Evolutionary conservation across 140 eudicot genomes (phyloP).

Genomic region (Oenanthe javanica): DNA sequence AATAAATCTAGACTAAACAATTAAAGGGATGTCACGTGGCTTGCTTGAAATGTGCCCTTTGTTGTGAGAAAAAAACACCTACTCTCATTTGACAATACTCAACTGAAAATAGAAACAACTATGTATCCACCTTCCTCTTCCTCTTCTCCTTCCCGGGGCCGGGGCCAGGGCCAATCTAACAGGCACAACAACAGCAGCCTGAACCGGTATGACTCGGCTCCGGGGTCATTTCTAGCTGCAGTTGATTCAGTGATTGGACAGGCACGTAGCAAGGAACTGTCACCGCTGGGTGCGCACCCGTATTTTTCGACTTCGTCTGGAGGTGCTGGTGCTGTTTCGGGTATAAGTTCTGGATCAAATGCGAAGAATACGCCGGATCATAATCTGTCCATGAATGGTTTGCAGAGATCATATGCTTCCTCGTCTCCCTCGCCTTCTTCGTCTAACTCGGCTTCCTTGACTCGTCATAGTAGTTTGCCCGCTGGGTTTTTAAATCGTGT

Average conservation of each 20-base stretch:
- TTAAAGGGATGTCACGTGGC: not conserved
- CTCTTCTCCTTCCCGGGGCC: not conserved
- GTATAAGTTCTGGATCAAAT: conserved; percentile 16
- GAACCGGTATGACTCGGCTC: conserved; percentile 63
- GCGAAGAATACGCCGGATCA: conserved; percentile 11
- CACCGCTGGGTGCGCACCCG: conserved; percentile 6
- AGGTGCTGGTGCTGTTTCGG: conserved; percentile 7
- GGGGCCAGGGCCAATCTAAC: not conserved
- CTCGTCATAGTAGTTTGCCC: conserved; percentile 73
- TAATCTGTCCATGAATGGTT: not conserved
- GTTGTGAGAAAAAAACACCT: not conserved
- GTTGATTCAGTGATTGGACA: conserved; percentile 51
- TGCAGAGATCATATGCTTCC: conserved; percentile 19
- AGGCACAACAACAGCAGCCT: conserved; percentile 28
- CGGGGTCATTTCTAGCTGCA: conserved; percentile 37
- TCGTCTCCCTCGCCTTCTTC: conserved; percentile 14
- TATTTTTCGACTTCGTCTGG: conserved; percentile 11
- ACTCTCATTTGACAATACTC: too few relatives aligned
- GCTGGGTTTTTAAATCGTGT: conserved; percentile 67
- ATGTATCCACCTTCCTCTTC: conserved; percentile 9
- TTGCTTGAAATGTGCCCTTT: not conserved
- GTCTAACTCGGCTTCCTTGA: conserved; percentile 26
- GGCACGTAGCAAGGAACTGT: conserved; percentile 19
- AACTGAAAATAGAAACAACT: not conserved
- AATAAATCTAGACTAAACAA: too few relatives aligned